Base-by-base conservation (phyloP, 1,284 basidiomycete genomes). In the Apiotrichum akiyoshidainum region DNA sequence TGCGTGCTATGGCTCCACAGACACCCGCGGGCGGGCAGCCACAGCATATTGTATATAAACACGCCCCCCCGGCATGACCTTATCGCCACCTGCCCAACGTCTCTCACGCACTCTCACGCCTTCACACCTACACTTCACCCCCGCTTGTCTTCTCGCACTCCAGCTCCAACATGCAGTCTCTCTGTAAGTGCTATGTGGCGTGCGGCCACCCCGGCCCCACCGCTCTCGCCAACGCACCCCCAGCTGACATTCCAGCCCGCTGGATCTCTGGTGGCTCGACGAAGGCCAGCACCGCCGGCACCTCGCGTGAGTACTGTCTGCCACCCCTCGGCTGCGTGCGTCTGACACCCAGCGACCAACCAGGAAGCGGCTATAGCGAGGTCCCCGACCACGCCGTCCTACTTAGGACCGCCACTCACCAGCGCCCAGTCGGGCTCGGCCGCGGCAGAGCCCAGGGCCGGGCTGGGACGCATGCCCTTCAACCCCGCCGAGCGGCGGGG, bases 321-420 rank as follows among this genome's bases (percentile, higher is more conserved):
- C 46, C 26, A 33, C 46, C 11, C n/a, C n/a, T 8, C 47, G 37
- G 17, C 17, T 35, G 17, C 19, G n/a, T n/a, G n/a, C 5, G 35
- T 11, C 42, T 44, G n/a, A 41, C 40, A n/a, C 40, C 11, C 40
- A 41, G 40, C 40, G 40, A 16, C 37, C 12, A 12, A 12, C 37
- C 37, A 13, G 12, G 12, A 4, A 17, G 26, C 17, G 16, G 17
- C 33, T 8, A 16, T 37, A 16, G 31, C 48, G 19, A 39, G 35
- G 8, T 50, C 48, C 12, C 48, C 48, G 37, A 8, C 48, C 34
- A 16, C 17, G 5, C 39, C 35, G 11, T 35, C 35, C 26, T 50
- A 50, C 48, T 35, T 50, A 11, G 48, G 48, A 33, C 46, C 46
- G 35, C 35, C 48, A 5, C 48, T 50, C 35, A 22, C 48, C 8